Conservation (phyloP, 2,329 filamentous ascomycete species). For the Sporothrix globosa region DNA sequence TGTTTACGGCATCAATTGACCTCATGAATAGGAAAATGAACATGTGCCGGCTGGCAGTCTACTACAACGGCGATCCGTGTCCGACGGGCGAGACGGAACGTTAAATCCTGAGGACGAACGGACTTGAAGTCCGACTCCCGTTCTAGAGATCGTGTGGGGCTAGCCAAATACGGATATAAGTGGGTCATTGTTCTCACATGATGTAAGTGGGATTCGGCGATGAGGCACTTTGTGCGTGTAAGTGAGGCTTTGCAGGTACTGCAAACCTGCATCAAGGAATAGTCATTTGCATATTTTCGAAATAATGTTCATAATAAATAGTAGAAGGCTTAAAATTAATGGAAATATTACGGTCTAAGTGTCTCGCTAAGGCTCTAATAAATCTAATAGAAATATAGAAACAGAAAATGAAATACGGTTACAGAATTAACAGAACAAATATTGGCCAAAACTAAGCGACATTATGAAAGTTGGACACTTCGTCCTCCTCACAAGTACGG, state of each 20-base stretch:
- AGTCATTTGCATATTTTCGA: too few relatives aligned
- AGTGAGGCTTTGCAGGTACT: too few relatives aligned
- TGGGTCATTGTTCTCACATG: constrained; percentile 5
- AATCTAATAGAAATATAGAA: too few relatives aligned
- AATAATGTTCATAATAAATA: too few relatives aligned
- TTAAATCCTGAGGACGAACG: constrained; percentile 23
- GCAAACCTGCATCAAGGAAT: too few relatives aligned
- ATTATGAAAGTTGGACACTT: background rate
- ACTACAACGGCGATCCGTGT: background rate
- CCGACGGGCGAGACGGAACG: constrained; percentile 8
- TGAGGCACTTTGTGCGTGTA: background rate
- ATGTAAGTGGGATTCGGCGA: background rate
- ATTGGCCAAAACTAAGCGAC: too few relatives aligned
- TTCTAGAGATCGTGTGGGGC: background rate
- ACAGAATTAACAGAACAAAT: too few relatives aligned
- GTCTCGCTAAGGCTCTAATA: too few relatives aligned
- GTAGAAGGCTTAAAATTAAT: too few relatives aligned
- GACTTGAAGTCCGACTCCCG: constrained; percentile 27
- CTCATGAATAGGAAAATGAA: background rate
- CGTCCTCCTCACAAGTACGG: constrained; percentile 2
- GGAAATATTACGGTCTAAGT: too few relatives aligned
- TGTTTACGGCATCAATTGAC: background rate
- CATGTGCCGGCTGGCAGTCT: background rate
- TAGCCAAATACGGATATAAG: background rate
- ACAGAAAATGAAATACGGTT: too few relatives aligned